Percentiles rank a stretch among this genome's conserved stretches.
Conservation (phyloP, 306 rosid genomes). For the Rosa chinensis region DNA sequence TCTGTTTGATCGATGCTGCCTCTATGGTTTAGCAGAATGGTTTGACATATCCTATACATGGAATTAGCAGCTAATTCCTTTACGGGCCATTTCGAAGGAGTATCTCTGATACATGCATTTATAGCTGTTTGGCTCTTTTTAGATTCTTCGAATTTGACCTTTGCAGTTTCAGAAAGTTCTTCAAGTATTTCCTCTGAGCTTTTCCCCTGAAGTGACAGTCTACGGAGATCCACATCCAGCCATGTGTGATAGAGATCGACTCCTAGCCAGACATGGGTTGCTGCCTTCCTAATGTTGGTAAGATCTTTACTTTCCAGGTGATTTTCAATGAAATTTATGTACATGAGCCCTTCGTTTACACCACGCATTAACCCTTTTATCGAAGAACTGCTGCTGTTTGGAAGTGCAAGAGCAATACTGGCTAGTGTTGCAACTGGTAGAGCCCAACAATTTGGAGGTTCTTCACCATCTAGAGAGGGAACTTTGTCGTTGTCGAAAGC, state of each 20-base stretch:
- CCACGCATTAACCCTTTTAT: constrained; percentile 39
- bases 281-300: constrained; percentile 48
- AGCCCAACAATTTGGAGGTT: constrained; percentile 71
- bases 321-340: constrained; percentile 48
- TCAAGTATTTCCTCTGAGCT: constrained; percentile 50
- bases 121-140: constrained; percentile 18
- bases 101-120: constrained; percentile 33
- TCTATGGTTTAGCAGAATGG: constrained; percentile 42
- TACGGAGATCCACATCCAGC: constrained; percentile 62
- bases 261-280: constrained; percentile 64
- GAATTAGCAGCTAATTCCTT: constrained; percentile 59
- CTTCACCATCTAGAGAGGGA: constrained; percentile 46
- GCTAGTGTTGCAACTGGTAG: constrained; percentile 78
- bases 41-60: constrained; percentile 75
- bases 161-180: constrained; percentile 54
- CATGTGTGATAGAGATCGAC: constrained; percentile 69
- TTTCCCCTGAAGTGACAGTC: constrained; percentile 47
- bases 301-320: constrained; percentile 46
- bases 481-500: constrained; percentile 55
- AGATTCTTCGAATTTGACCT: constrained; percentile 36
- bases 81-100: constrained; percentile 65
- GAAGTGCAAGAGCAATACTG: constrained; percentile 64
- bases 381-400: constrained; percentile 34
- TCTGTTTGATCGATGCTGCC: constrained; percentile 13
- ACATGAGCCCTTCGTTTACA: constrained; percentile 58